These are phyloP conservation scores for Calocybe indica DNA, from an alignment of 768 basidiomycete species.

Conservation along the genomic window DNA sequence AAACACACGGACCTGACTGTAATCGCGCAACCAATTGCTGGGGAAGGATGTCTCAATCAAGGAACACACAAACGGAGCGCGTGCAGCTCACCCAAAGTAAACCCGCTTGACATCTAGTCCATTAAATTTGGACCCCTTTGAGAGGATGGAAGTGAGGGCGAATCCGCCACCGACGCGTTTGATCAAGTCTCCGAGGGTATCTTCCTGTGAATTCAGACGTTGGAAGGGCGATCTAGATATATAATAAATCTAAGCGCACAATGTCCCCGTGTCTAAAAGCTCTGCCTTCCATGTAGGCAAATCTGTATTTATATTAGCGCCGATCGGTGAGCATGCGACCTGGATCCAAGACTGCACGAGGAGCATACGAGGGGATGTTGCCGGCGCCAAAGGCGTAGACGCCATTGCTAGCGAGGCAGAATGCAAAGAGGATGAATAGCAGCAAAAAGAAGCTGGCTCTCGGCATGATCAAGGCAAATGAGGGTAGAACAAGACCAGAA, in stretches of 20 bases:
- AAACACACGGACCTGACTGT: constrained; percentile 51
- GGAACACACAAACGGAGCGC: not conserved
- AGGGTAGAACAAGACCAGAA: constrained; percentile 1
- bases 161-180: constrained; percentile 57
- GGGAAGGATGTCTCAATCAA: constrained; percentile 1
- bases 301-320: constrained; percentile 33
- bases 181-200: constrained; percentile 52
- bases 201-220: constrained; percentile 44
- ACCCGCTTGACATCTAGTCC: constrained; percentile 81
- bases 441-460: constrained; percentile 31
- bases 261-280: constrained; percentile 92
- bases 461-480: no score
- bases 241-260: constrained; percentile 27
- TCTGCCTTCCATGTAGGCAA: constrained; percentile 80
- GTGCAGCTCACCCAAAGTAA: constrained; percentile 62
- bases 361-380: constrained; percentile 69
- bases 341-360: not conserved
- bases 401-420: constrained; percentile 51
- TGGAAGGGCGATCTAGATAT: constrained; percentile 15
- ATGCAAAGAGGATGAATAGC: constrained; percentile 41
- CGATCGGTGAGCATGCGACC: constrained; percentile 8
- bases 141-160: constrained; percentile 51
- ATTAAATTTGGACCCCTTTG: constrained; percentile 64
- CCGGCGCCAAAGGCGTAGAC: constrained; percentile 79
- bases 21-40: constrained; percentile 88